Conservation (phyloP, 2,329 filamentous ascomycete genomes). For the Nannizzia gypsea region DNA sequence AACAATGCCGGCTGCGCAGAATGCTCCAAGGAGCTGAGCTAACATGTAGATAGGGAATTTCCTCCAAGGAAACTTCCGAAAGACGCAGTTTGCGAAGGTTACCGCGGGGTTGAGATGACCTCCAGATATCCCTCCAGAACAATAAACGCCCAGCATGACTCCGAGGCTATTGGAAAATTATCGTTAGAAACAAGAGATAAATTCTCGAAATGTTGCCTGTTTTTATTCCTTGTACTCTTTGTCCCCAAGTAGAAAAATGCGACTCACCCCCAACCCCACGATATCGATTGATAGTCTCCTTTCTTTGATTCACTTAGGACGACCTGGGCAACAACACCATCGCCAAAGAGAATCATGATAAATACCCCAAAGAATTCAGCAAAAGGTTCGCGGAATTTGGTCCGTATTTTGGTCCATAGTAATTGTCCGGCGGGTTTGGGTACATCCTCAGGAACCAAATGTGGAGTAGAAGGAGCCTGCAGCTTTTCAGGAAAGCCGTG, state of each 20-base stretch:
- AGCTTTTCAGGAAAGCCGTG: not conserved
- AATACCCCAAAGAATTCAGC: constrained; percentile 59
- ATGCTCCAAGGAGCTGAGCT: constrained; percentile 56
- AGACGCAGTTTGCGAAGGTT: constrained; percentile 57
- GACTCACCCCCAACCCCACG: constrained; percentile 39
- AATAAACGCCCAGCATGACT: constrained; percentile 59
- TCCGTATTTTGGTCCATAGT: constrained; percentile 44
- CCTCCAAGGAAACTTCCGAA: constrained; percentile 55
- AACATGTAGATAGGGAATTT: constrained; percentile 57
- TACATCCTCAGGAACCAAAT: not conserved
- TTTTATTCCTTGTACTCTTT: not conserved
- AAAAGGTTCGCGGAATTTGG: constrained; percentile 45
- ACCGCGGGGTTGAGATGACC: constrained; percentile 61
- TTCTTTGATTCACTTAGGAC: constrained; percentile 41
- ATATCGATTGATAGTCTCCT: constrained; percentile 42
- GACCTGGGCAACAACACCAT: constrained; percentile 61
- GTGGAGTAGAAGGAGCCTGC: not conserved
- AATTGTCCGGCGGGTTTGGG: constrained; percentile 17
- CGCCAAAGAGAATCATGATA: constrained; percentile 56
- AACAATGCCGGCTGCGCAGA: constrained; percentile 48
- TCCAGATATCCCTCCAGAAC: constrained; percentile 44
- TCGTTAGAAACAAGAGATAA: not conserved
- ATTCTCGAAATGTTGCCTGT: constrained; percentile 7
- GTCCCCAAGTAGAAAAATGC: not conserved
- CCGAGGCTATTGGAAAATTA: constrained; percentile 40